Evolutionary conservation across 805 yeast genomes (phyloP), one percentile per base, ranked within the genome.

Genomic region (Debaryomyces hansenii): DNA sequence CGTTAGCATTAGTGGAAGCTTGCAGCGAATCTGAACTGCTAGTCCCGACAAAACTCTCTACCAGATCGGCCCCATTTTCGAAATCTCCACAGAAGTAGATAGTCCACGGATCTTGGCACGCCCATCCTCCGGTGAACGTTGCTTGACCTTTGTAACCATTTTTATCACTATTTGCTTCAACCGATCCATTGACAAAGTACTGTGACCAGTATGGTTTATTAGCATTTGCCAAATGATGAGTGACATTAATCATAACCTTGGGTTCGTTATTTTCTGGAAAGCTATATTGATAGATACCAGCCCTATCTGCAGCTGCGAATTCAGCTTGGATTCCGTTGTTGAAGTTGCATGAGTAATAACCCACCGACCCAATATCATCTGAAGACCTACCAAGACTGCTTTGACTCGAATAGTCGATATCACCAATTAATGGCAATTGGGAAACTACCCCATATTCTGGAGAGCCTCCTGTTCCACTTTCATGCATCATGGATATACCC

Each of bases 381-480:
- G 36, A 33, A 2, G 46, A 20, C 37, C 65, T 42, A 1, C 37
- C 37, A 7, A 56, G 20, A n/a, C 45, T 48, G 12, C 48, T 47
- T 32, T 53, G 56, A 1, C 14, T 27, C 2, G 50, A 24, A 18
- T 41, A 40, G 43, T 58, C 55, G 34, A 55, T 44, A 0, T 46
- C 45, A 10, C 58, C 60, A 6, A 54, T 33, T 18, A 56, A 53
- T 3, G 70, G 69, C 15, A 67, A 44, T 45, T 64, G 70, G 2
- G 67, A 52, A 10, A 63, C 67, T 8, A 64, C 62, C 11, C 72
- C 70, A 41, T 66, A 66, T 34, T 63, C 59, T 1, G 72, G 71
- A 4, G 71, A 62, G 4, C 72, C 72, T n/a, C 73, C 74, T 4
- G 70, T 67, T 4, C 74, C 74, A 3, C 64, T 57, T 40, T 66